phyloP scores from a whole-genome alignment of 1,139 yeast genomes.

The Candida glucosophila region DNA sequence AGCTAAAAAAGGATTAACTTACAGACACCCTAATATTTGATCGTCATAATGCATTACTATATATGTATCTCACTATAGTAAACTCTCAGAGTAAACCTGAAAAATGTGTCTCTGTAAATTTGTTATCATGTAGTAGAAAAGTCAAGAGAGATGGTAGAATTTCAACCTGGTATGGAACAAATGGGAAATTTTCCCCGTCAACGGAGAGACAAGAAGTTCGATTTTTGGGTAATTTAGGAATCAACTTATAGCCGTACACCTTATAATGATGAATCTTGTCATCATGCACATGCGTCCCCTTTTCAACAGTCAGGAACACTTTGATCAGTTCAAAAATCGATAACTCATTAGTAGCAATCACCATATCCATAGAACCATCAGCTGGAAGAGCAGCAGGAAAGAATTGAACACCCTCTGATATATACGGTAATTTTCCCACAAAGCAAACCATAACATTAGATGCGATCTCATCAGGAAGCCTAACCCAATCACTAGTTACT shows the following conservation, averaged over 20 bases:
- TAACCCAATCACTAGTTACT: conserved; percentile 65
- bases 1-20: too few species aligned
- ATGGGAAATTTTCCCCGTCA: conserved; percentile 85
- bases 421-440: conserved; percentile 88
- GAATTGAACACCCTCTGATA: conserved; percentile 72
- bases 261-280: conserved; percentile 68
- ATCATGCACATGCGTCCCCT: conserved; percentile 67
- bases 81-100: too few species aligned
- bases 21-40: too few species aligned
- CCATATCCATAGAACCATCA: conserved; percentile 81
- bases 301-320: conserved; percentile 57
- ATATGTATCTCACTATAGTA: too few species aligned
- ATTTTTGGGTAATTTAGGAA: conserved; percentile 41
- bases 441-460: conserved; percentile 63
- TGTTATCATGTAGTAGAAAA: conserved; percentile 25
- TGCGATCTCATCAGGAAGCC: conserved; percentile 38
- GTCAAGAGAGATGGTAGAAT: conserved; percentile 47
- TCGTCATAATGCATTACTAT: too few species aligned
- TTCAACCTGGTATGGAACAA: conserved; percentile 77
- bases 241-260: conserved; percentile 66
- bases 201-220: conserved; percentile 57
- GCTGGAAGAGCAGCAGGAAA: conserved; percentile 90
- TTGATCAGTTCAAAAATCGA: conserved; percentile 49
- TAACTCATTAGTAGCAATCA: conserved; percentile 57
- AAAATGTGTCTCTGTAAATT: conserved; percentile 25